A percentile compares a stretch with the other conserved stretches of the same genome.
Conservation (phyloP, 1,284 basidiomycete species). For the Irpex rosettiformis region DNA sequence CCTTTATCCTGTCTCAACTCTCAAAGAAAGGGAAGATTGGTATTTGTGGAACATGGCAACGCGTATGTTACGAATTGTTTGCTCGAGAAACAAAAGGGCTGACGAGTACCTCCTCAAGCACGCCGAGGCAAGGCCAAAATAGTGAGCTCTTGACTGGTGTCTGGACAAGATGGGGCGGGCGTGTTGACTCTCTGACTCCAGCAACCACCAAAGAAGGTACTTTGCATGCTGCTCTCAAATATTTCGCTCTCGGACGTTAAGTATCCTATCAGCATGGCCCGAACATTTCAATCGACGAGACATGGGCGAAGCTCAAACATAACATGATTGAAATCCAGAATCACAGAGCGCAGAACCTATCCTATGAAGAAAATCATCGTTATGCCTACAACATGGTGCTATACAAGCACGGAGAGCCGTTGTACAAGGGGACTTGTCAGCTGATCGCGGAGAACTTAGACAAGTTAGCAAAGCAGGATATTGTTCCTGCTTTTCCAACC, state of each 20-base stretch:
- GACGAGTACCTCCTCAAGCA: constrained; percentile 10
- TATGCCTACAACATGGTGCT: constrained; percentile 95
- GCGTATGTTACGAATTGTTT: not conserved
- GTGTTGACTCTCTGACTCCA: constrained; percentile 22
- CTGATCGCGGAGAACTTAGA: constrained; percentile 86
- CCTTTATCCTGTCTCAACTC: not conserved
- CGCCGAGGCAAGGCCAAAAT: constrained; percentile 38
- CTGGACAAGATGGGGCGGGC: constrained; percentile 3
- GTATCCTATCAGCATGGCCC: constrained; percentile 52
- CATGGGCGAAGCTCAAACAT: constrained; percentile 70
- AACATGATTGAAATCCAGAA: constrained; percentile 97
- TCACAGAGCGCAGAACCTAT: constrained; percentile 89
- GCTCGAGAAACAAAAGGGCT: not conserved
- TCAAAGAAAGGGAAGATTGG: not conserved
- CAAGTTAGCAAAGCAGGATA: constrained; percentile 70
- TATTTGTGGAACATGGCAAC: not conserved
- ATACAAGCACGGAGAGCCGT: constrained; percentile 79
- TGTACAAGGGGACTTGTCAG: constrained; percentile 85
- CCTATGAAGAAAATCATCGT: constrained; percentile 96
- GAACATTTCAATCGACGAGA: constrained; percentile 66
- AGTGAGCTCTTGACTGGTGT: constrained; percentile 30
- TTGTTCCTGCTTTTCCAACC: constrained; percentile 82
- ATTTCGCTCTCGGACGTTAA: not conserved
- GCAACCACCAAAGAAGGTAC: constrained; percentile 57
- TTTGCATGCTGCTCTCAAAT: not conserved